Evolutionary conservation across 768 basidiomycete genomes (phyloP), one percentile per base, ranked within the genome.

Genomic region (Cystobasidiopsis lactophilus): DNA sequence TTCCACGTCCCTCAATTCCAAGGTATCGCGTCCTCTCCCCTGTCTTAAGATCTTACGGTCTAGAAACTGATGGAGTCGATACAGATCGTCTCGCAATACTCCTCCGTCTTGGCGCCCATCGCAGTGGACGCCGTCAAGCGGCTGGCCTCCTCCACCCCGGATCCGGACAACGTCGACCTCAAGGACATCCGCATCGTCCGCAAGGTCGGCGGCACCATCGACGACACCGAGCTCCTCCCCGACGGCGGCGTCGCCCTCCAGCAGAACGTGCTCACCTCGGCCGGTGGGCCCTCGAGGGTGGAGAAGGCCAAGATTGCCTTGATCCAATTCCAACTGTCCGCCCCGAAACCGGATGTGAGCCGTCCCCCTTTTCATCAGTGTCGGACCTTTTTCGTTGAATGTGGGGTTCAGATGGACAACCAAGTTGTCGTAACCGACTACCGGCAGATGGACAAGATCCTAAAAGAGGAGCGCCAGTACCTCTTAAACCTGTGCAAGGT

Each of bases 341-440:
- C 86, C 38, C 93, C 93, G 5, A 98, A 98, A 68, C 91, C 93
- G 2, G 93, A 98, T 63, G 89, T 91, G 66, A 56, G 82, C 40
- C 24, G 40, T 9, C 16, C 29, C 64, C 2, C 13, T 38, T 43
- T 30, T 35, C 1, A 5, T 30, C 18, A 26, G 21, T 16, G 4
- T n/a, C n/a, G n/a, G n/a, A n/a, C n/a, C n/a, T n/a, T n/a, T n/a
- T n/a, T n/a, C n/a, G 24, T 4, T 10, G 14, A 10, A 26, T 31
- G 35, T 64, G 56, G 57, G 60, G 57, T 4, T 10, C 60, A 95
- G 89, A 98, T 98, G 91, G 93, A 98, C 69, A 96, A 98, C 72
- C 95, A 91, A 3, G 88, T 98, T 40, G 82, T 96, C 49, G 95
- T 98, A 61, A 96, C 91, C 58, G 91, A 98, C 69, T 98, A 98